Conservation (phyloP, 805 yeast species). For the Debaryomyces tyrocola region DNA sequence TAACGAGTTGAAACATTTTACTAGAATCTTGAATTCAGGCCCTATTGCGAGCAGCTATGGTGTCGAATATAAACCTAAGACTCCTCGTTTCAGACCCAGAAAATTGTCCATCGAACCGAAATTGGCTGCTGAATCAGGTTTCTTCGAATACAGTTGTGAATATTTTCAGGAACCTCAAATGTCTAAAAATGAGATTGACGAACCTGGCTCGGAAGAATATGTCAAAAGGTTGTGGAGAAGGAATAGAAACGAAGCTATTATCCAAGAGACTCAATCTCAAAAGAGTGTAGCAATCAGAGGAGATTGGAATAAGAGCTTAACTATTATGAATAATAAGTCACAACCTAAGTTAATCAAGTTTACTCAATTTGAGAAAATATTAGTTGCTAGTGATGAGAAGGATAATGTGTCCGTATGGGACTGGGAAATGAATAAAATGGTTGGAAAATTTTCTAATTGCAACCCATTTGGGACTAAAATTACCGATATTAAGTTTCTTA, state of each 20-base stretch:
- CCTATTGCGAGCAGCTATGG: constrained; percentile 39
- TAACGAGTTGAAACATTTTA: constrained; percentile 35
- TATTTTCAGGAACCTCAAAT: constrained; percentile 96
- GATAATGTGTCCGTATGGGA: constrained; percentile 86
- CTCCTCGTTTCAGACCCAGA: constrained; percentile 52
- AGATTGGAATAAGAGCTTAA: constrained; percentile 71
- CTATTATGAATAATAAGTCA: constrained; percentile 65
- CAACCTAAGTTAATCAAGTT: constrained; percentile 80
- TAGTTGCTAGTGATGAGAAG: constrained; percentile 79
- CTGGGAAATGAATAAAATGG: constrained; percentile 63
- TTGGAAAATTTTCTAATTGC: constrained; percentile 75
- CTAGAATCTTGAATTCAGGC: constrained; percentile 36
- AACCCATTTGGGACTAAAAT: constrained; percentile 87
- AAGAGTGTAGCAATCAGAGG: constrained; percentile 81
- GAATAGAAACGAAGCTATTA: constrained; percentile 81
- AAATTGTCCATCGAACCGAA: constrained; percentile 37
- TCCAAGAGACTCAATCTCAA: constrained; percentile 87
- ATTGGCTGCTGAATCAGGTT: constrained; percentile 59
- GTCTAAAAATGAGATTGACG: constrained; percentile 80
- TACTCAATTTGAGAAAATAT: constrained; percentile 85
- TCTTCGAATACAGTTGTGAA: constrained; percentile 78
- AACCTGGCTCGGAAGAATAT: constrained; percentile 87
- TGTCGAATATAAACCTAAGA: constrained; percentile 51
- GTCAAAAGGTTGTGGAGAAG: constrained; percentile 84
- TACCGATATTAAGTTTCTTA: constrained; percentile 80